phyloP scores from a whole-genome alignment of 352 stramenopile species.

The Globisporangium canariense region DNA sequence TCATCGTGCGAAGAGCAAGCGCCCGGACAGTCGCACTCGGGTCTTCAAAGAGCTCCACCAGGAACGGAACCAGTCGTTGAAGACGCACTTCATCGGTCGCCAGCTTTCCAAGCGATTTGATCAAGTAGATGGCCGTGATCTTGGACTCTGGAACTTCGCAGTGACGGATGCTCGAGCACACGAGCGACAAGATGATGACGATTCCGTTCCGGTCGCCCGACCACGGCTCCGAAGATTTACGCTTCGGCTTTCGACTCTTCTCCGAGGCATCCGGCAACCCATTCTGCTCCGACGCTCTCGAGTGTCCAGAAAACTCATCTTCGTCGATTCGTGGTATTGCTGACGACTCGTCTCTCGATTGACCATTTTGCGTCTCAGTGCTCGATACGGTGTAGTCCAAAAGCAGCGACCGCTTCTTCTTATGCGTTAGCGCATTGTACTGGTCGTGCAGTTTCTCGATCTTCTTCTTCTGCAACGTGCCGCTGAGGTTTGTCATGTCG shows the following conservation, averaged over 20 bases:
- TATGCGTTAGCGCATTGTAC: conserved; percentile 72
- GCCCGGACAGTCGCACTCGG: conserved; percentile 86
- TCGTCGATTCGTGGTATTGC: neutral
- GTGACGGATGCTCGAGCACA: conserved; percentile 82
- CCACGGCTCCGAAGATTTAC: conserved; percentile 22
- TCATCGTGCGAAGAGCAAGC: conserved; percentile 87
- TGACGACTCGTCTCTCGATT: conserved; percentile 24
- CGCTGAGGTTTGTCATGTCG: conserved; percentile 66
- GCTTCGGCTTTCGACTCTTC: conserved; percentile 13
- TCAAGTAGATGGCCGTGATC: conserved; percentile 89
- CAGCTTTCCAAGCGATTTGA: conserved; percentile 86
- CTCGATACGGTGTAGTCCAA: conserved; percentile 36
- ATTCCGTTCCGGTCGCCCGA: conserved; percentile 73
- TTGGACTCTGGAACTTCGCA: conserved; percentile 85
- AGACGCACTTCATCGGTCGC: conserved; percentile 93
- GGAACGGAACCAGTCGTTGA: conserved; percentile 92
- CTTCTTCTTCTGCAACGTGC: conserved; percentile 77
- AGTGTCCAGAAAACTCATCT: neutral
- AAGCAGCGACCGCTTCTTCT: conserved; percentile 71
- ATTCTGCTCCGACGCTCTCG: neutral
- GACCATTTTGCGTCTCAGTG: conserved; percentile 25
- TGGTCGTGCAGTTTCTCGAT: conserved; percentile 82
- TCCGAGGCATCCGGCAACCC: conserved; percentile 12
- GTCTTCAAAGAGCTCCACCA: conserved; percentile 94
- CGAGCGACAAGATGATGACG: conserved; percentile 81